A percentile compares a stretch with the other conserved stretches of the same genome.
Conservation (phyloP, 306 rosid genomes). For the Senna tora region DNA sequence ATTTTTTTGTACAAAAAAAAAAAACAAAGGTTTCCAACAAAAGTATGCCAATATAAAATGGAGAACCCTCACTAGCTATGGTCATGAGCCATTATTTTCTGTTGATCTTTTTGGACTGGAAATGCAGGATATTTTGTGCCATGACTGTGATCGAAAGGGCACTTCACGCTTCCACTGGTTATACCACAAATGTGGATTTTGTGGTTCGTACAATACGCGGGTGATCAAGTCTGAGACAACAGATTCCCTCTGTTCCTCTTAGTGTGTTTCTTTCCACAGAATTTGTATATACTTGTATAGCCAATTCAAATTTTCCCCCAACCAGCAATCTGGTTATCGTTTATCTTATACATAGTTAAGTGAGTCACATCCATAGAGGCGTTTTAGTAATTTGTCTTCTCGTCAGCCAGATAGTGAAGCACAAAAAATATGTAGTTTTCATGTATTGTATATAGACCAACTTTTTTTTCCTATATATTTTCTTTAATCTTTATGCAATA, state of each 20-base stretch:
- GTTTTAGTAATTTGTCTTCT: conserved; percentile 19
- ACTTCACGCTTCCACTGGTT: conserved; percentile 88
- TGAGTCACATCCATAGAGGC: conserved; percentile 35
- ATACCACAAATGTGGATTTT: conserved; percentile 83
- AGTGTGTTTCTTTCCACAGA: conserved; percentile 42
- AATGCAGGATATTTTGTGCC: conserved; percentile 88
- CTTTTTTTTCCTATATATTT: conserved; percentile 7
- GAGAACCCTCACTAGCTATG: not conserved
- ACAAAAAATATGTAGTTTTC: conserved; percentile 20
- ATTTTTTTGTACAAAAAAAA: not conserved
- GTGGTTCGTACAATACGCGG: conserved; percentile 95
- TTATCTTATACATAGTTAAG: conserved; percentile 34
- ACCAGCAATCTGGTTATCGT: conserved; percentile 41
- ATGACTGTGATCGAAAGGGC: conserved; percentile 87
- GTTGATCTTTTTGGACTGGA: conserved; percentile 34
- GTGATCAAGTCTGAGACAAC: conserved; percentile 72
- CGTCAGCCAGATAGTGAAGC: conserved; percentile 27
- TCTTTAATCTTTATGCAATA: not conserved
- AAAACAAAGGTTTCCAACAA: not conserved
- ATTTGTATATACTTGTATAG: conserved; percentile 76
- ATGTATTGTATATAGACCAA: conserved; percentile 33
- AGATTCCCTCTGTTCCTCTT: conserved; percentile 51
- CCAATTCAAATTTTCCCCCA: conserved; percentile 47
- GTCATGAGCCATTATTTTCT: conserved; percentile 3
- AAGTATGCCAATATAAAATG: not conserved